Base-by-base conservation (phyloP, 352 stramenopile species). In the Phytophthora fragariaefolia region DNA sequence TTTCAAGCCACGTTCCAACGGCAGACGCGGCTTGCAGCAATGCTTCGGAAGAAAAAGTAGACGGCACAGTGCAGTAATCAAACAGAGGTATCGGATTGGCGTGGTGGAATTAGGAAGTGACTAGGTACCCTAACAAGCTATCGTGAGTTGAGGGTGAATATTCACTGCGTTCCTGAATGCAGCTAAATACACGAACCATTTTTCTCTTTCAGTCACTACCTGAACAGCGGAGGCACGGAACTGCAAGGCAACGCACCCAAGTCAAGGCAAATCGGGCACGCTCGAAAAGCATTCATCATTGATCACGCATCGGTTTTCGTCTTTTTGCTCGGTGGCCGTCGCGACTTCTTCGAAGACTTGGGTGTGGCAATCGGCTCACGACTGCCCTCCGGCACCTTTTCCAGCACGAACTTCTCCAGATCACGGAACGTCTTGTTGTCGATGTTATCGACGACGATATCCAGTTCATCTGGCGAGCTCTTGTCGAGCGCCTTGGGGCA, bases 401-500 rank as follows among this genome's bases (percentile, higher is more conserved):
- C 83, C 40, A 84, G 61, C 32, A 97, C 78, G 23, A 94, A 89
- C 46, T 89, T 91, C 55, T 95, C 81, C 53, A 96, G 46, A 8
- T 93, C 87, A 38, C 86, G 87, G 73, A 97, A 97, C 30, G 89
- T 97, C 64, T 93, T 93, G 58, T 79, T 78, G 68, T 97, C 89
- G 52, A 97, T 95, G 45, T 83, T 74, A 66, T 97, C 91, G 27
- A 97, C 79, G 40, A 96, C 80, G 58, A 97, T 92, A 40, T 97
- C 91, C 43, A 97, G 55, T 58, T 96, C 88, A 56, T 97, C 91
- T 6, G 87, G 80, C 12, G 89, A 92, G 46, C 80, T 93, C 83
- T 93, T 95, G 59, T 96, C 85, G 28, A 97, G 67, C 45, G 85
- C 80, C 64, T 94, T 94, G 7, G 90, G 87, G 27, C 89, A 96